Conservation (phyloP, 2,329 filamentous ascomycete species). For the Calonectria montana region DNA sequence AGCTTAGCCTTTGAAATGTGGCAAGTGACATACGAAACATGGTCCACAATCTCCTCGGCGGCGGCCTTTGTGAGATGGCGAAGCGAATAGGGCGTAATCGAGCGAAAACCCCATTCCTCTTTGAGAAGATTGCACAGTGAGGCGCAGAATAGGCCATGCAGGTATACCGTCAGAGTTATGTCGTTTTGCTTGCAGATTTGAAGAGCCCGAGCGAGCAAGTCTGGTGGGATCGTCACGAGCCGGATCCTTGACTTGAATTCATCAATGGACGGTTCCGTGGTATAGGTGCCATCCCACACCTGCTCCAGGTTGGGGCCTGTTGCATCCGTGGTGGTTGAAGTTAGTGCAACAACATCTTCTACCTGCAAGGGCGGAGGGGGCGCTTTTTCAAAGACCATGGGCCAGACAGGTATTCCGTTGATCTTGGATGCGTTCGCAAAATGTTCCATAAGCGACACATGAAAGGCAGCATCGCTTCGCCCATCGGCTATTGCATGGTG, state of each 20-base stretch:
- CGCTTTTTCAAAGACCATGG: background rate
- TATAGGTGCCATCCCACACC: conserved; percentile 1
- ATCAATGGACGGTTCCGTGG: background rate
- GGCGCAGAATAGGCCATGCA: conserved; percentile 15
- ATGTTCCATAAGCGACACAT: background rate
- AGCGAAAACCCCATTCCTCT: background rate
- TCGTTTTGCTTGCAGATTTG: conserved; percentile 11
- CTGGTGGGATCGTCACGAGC: background rate
- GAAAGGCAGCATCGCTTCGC: conserved; percentile 20
- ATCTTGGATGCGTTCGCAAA: background rate
- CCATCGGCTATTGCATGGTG: conserved; percentile 31
- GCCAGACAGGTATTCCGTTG: background rate
- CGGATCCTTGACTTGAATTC: conserved; percentile 10
- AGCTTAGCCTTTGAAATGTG: background rate
- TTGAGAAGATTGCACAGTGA: fast-evolving
- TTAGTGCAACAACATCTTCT: conserved; percentile 13
- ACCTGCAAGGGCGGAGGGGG: background rate
- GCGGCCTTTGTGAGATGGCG: background rate
- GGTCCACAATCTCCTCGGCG: conserved; percentile 12
- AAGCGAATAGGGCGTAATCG: conserved; percentile 17
- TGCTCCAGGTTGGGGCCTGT: background rate
- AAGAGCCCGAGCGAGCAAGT: background rate
- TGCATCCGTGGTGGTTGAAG: background rate
- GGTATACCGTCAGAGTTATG: conserved; percentile 9
- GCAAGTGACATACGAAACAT: conserved; percentile 16